Conservation (phyloP, 108 stramenopile species). For the Schizochytrium sp. region DNA sequence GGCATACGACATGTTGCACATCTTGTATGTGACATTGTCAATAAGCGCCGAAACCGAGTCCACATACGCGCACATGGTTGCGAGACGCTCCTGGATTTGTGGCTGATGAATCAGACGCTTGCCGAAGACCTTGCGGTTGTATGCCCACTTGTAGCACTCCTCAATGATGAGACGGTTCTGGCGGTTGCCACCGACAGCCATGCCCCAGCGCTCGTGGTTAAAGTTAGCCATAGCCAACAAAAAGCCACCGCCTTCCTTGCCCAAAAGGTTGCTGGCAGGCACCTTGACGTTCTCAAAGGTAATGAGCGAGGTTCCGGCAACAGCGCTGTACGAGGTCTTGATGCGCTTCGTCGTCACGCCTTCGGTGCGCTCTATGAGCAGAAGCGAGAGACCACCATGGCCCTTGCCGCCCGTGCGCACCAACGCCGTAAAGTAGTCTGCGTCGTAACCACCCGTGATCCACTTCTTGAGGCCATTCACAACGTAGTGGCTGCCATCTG, state of each 20-base stretch:
- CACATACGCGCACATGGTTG: not conserved
- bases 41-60: not conserved
- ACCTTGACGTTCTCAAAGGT: constrained; percentile 19
- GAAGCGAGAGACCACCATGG: not conserved
- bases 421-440: constrained; percentile 1
- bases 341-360: not conserved
- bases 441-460: not conserved
- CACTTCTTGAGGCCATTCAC: constrained; percentile 15
- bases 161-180: constrained; percentile 9
- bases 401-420: constrained; percentile 5
- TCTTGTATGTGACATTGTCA: constrained; percentile 6
- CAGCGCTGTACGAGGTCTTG: constrained; percentile 15
- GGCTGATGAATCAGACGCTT: not conserved
- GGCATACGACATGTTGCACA: not conserved
- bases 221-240: constrained; percentile 23
- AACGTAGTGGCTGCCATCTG: not conserved
- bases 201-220: constrained; percentile 17
- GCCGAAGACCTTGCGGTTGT: constrained; percentile 15
- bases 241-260: constrained; percentile 27
- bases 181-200: constrained; percentile 9
- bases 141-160: constrained; percentile 8
- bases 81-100: not conserved
- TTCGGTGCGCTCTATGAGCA: not conserved
- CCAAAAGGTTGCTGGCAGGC: constrained; percentile 20
- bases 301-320: not conserved